Percentiles rank a stretch among this genome's conserved stretches.
These are phyloP conservation scores for Xylariaceae sp. DNA, from an alignment of 2,329 filamentous ascomycete genomes.

Conservation along the genomic window DNA sequence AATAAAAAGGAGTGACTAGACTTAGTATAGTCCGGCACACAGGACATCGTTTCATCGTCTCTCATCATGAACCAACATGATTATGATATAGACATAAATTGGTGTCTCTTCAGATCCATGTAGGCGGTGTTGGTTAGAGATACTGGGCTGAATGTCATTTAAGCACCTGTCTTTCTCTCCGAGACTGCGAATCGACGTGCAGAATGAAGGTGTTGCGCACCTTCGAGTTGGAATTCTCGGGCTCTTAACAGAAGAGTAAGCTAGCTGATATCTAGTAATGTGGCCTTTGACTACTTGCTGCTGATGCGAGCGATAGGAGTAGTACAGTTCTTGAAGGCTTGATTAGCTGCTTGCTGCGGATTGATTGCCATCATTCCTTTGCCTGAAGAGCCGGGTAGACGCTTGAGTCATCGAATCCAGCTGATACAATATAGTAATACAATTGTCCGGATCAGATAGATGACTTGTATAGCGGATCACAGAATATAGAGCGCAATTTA, in stretches of 20 bases:
- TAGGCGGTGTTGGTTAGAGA: not conserved
- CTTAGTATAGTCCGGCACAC: conserved; percentile 20
- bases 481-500: conserved; percentile 23
- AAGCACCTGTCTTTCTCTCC: not conserved
- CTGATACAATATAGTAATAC: not conserved
- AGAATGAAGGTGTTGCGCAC: not conserved
- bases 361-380: not conserved
- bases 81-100: not conserved
- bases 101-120: conserved; percentile 3
- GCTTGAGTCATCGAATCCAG: not conserved
- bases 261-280: not conserved
- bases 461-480: conserved; percentile 5
- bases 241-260: not conserved
- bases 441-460: not conserved
- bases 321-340: not conserved
- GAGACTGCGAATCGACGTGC: not conserved
- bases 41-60: conserved; percentile 27
- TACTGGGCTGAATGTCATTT: not conserved
- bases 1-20: conserved; percentile 2
- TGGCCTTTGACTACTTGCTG: conserved; percentile 2
- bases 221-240: not conserved
- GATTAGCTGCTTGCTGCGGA: too few species aligned
- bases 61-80: conserved; percentile 16
- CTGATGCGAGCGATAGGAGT: too few species aligned
- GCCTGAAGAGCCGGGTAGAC: too few species aligned